These are phyloP conservation scores for Leccinum arenicola DNA, from an alignment of 768 basidiomycete genomes.

Conservation along the genomic window DNA sequence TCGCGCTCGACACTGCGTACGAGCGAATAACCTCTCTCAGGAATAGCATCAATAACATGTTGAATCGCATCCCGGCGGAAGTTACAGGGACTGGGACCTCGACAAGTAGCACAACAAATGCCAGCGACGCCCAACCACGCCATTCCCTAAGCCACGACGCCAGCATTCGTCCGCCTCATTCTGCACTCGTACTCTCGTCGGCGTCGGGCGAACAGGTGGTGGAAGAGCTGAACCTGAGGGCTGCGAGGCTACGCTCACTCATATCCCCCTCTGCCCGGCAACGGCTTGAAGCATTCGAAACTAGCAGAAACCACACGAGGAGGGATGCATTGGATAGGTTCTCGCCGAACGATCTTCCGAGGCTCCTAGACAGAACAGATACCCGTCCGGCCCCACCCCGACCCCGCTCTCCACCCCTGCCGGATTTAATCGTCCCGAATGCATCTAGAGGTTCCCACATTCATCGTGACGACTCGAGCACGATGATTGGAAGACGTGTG, in stretches of 20 bases:
- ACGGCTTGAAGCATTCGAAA: slow-evolving; percentile 33
- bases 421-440: slow-evolving; percentile 26
- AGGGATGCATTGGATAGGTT: slow-evolving; percentile 22
- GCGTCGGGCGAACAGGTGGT: slow-evolving; percentile 18
- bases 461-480: slow-evolving; percentile 29
- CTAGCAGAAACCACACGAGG: slow-evolving; percentile 10
- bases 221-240: slow-evolving; percentile 28
- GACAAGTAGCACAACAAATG: slow-evolving; percentile 2
- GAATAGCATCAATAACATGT: slow-evolving; percentile 45
- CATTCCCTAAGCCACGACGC: slow-evolving; percentile 17
- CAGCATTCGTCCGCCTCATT: slow-evolving; percentile 29
- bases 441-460: slow-evolving; percentile 16
- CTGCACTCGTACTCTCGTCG: slow-evolving; percentile 29
- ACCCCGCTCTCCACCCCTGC: slow-evolving; percentile 30
- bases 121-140: slow-evolving; percentile 7
- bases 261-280: slow-evolving; percentile 31
- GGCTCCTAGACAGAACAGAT: slow-evolving; percentile 13
- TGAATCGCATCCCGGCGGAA: slow-evolving; percentile 39
- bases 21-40: slow-evolving; percentile 54
- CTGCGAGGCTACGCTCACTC: slow-evolving; percentile 29
- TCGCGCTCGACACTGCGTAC: slow-evolving; percentile 54
- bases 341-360: slow-evolving; percentile 16
- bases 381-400: slow-evolving; percentile 11
- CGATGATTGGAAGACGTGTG: slow-evolving; percentile 35
- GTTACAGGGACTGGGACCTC: slow-evolving; percentile 9